phyloP scores from a whole-genome alignment of 495 filamentous ascomycete genomes.

The Daldinia vernicosa region DNA sequence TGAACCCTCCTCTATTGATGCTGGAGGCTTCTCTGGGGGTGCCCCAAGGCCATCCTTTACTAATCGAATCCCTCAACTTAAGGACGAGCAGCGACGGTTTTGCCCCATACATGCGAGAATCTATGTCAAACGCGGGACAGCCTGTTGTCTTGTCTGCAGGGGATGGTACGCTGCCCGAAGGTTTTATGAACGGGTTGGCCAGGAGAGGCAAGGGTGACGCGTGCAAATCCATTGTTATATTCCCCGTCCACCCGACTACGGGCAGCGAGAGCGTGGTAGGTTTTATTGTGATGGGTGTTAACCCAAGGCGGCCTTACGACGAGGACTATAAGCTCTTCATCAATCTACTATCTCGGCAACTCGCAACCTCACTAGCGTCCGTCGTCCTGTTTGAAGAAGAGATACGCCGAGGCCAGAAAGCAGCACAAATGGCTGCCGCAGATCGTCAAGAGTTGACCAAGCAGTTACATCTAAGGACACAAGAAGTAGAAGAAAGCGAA shows the following conservation, averaged over 20 bases:
- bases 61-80: conserved; percentile 65
- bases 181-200: conserved; percentile 67
- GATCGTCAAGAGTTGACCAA: conserved; percentile 73
- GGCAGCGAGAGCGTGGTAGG: conserved; percentile 68
- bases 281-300: conserved; percentile 74
- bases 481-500: conserved; percentile 74
- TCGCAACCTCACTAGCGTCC: conserved; percentile 75
- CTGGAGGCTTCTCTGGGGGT: conserved; percentile 72
- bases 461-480: conserved; percentile 70
- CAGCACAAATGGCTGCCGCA: conserved; percentile 69
- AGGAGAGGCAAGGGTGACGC: conserved; percentile 72
- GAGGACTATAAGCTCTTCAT: conserved; percentile 75
- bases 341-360: conserved; percentile 72
- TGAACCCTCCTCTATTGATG: conserved; percentile 62
- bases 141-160: conserved; percentile 67
- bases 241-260: conserved; percentile 74
- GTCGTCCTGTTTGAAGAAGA: conserved; percentile 79
- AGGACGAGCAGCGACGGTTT: conserved; percentile 69
- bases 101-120: conserved; percentile 70
- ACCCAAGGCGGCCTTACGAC: conserved; percentile 74
- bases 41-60: conserved; percentile 64
- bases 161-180: conserved; percentile 64
- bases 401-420: conserved; percentile 70
- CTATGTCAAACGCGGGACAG: conserved; percentile 64
- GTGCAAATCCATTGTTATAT: conserved; percentile 71